A percentile compares a stretch with the other conserved stretches of the same genome.
These are phyloP conservation scores for Chernovozyma sophiae-reginae DNA, from an alignment of 1,139 yeast species.

Conservation along the genomic window DNA sequence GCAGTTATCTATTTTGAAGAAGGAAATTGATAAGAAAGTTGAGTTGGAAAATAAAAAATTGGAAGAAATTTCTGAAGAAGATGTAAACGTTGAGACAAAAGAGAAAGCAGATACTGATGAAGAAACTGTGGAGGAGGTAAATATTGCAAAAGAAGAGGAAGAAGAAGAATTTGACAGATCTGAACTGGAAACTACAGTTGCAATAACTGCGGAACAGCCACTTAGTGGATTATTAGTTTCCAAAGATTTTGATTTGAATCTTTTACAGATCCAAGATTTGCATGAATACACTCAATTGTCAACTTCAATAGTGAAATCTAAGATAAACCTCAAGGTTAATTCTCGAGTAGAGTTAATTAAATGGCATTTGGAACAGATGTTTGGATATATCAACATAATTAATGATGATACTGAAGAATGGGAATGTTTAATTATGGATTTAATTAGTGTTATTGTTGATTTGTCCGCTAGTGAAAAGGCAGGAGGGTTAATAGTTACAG, in stretches of 20 bases:
- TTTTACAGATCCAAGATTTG: conserved; percentile 79
- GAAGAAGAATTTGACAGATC: conserved; percentile 6
- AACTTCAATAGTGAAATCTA: conserved; percentile 79
- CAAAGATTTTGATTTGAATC: conserved; percentile 81
- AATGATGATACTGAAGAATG: conserved; percentile 56
- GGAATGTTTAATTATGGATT: conserved; percentile 48
- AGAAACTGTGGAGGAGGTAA: conserved; percentile 14
- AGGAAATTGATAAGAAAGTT: conserved; percentile 23
- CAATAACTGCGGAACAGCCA: conserved; percentile 35
- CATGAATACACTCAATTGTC: conserved; percentile 86
- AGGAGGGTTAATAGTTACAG: conserved; percentile 44
- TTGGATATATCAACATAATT: conserved; percentile 74
- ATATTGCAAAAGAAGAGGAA: neutral
- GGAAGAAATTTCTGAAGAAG: conserved; percentile 5
- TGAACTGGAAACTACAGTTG: conserved; percentile 3
- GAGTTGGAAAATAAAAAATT: conserved; percentile 11
- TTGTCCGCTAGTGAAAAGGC: conserved; percentile 33
- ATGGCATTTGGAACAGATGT: conserved; percentile 95
- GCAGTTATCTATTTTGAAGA: conserved; percentile 31
- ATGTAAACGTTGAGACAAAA: conserved; percentile 14
- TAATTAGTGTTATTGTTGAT: conserved; percentile 46
- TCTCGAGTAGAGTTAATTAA: conserved; percentile 77
- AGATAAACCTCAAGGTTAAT: conserved; percentile 71
- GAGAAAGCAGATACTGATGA: conserved; percentile 12
- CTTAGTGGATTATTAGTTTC: conserved; percentile 89